Evolutionary conservation across 768 basidiomycete species (phyloP).

Genomic region (Xerocomus potaroensis): DNA sequence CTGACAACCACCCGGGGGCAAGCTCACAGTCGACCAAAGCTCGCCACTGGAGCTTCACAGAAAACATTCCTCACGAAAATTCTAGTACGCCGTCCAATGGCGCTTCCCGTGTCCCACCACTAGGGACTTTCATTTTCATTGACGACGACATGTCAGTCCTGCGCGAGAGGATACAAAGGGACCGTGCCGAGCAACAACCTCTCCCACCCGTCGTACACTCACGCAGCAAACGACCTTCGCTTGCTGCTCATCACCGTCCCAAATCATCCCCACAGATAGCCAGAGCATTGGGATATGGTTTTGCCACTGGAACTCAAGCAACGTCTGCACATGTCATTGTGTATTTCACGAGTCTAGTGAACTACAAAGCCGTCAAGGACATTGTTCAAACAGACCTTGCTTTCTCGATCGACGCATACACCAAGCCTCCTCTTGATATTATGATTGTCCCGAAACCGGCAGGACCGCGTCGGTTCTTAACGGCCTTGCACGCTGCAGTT

Average conservation of each 20-base stretch:
- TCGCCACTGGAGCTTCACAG: slow-evolving; percentile 21
- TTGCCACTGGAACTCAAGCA: slow-evolving; percentile 27
- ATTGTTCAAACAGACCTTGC: slow-evolving; percentile 59
- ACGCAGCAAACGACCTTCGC: slow-evolving; percentile 59
- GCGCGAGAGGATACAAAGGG: slow-evolving; percentile 64
- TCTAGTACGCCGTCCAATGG: slow-evolving; percentile 17
- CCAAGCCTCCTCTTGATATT: slow-evolving; percentile 69
- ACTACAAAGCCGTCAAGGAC: slow-evolving; percentile 87
- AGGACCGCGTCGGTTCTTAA: slow-evolving; percentile 89
- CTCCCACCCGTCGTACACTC: slow-evolving; percentile 37
- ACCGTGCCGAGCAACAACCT: slow-evolving; percentile 51
- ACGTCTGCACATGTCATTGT: slow-evolving; percentile 48
- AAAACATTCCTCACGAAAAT: slow-evolving; percentile 20
- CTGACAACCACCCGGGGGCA: slow-evolving; percentile 4
- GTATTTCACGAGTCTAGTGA: slow-evolving; percentile 87
- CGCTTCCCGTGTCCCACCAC: slow-evolving; percentile 21
- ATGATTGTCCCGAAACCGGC: slow-evolving; percentile 98
- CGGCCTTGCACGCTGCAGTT: slow-evolving; percentile 86
- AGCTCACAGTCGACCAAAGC: slow-evolving; percentile 12
- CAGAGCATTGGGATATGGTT: slow-evolving; percentile 43
- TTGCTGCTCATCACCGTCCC: slow-evolving; percentile 65
- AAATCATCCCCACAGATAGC: slow-evolving; percentile 79
- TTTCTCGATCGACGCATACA: slow-evolving; percentile 41
- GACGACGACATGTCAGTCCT: slow-evolving; percentile 88
- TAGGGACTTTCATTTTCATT: slow-evolving; percentile 75